phyloP scores from a whole-genome alignment of 139 green algal genomes.

The Chlorella vulgaris region DNA sequence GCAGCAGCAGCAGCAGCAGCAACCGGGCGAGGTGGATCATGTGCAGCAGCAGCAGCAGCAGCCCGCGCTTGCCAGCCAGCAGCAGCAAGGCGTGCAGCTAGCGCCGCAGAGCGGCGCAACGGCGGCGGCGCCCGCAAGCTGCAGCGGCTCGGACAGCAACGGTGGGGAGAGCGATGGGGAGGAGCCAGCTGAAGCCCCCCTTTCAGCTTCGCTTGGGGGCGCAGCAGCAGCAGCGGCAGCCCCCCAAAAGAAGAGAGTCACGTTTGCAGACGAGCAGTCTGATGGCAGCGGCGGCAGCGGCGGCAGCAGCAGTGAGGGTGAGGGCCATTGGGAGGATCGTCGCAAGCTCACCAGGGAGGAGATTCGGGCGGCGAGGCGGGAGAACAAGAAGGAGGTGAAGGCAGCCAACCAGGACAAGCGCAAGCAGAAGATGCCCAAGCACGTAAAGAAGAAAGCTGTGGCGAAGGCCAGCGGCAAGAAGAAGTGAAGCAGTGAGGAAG shows the following conservation, averaged over 20 bases:
- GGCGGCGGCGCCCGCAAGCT: background rate
- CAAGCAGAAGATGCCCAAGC: slow-evolving; percentile 93
- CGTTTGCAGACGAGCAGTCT: slow-evolving; percentile 3
- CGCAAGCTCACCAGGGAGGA: slow-evolving; percentile 61
- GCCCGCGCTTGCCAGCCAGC: background rate
- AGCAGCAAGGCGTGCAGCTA: background rate
- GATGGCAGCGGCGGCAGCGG: slow-evolving; percentile 1
- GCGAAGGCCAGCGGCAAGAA: slow-evolving; percentile 63
- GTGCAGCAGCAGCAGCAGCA: slow-evolving; percentile 16
- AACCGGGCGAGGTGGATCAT: background rate
- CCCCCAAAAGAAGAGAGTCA: slow-evolving; percentile 1
- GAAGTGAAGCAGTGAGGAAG: background rate
- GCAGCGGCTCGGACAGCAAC: background rate
- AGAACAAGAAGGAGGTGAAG: slow-evolving; percentile 81
- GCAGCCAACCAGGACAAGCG: slow-evolving; percentile 86
- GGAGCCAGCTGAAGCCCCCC: background rate
- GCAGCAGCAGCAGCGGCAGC: background rate
- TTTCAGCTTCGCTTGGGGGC: background rate
- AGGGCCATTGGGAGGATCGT: slow-evolving; percentile 47
- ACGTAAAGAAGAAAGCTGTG: slow-evolving; percentile 87
- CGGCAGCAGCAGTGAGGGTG: slow-evolving; percentile 40
- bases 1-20: slow-evolving; percentile 5
- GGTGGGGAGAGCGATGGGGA: background rate
- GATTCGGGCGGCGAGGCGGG: slow-evolving; percentile 61
- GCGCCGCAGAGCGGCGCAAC: background rate